Conservation (phyloP, 1,284 basidiomycete genomes). For the Clitocybe nebularis region DNA sequence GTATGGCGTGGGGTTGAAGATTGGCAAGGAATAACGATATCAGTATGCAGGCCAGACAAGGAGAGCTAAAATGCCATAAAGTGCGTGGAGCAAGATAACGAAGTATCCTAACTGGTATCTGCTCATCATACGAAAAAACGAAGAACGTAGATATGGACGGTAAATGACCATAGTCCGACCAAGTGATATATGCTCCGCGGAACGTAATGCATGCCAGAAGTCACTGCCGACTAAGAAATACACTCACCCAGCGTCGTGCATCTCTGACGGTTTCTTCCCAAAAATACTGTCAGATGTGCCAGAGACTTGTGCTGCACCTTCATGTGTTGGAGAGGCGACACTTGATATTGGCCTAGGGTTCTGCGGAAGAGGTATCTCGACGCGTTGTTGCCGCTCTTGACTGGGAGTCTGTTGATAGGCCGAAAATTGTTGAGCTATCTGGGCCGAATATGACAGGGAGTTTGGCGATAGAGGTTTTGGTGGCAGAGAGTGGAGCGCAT, state of each 20-base stretch:
- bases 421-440: slow-evolving; percentile 69
- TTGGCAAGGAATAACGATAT: slow-evolving; percentile 21
- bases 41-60: slow-evolving; percentile 18
- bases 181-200: slow-evolving; percentile 7
- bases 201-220: slow-evolving; percentile 16
- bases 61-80: slow-evolving; percentile 18
- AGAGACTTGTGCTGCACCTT: slow-evolving; percentile 23
- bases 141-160: slow-evolving; percentile 13
- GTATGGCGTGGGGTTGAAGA: slow-evolving; percentile 27
- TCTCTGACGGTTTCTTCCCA: slow-evolving; percentile 75
- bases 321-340: slow-evolving; percentile 25
- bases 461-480: slow-evolving; percentile 26
- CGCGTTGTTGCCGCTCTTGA: slow-evolving; percentile 57
- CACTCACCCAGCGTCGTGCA: slow-evolving; percentile 92
- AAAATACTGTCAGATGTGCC: slow-evolving; percentile 35
- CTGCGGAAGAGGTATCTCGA: slow-evolving; percentile 22
- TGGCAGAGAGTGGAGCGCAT: slow-evolving; percentile 24
- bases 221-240: slow-evolving; percentile 18
- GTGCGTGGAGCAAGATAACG: slow-evolving; percentile 22
- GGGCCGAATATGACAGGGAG: slow-evolving; percentile 62
- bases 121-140: slow-evolving; percentile 23
- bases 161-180: slow-evolving; percentile 11
- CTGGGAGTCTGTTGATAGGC: slow-evolving; percentile 64
- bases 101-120: slow-evolving; percentile 30
- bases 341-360: slow-evolving; percentile 15